Conservation (phyloP, 371 early-diverging fungal species). For the Fennellomyces sp. region DNA sequence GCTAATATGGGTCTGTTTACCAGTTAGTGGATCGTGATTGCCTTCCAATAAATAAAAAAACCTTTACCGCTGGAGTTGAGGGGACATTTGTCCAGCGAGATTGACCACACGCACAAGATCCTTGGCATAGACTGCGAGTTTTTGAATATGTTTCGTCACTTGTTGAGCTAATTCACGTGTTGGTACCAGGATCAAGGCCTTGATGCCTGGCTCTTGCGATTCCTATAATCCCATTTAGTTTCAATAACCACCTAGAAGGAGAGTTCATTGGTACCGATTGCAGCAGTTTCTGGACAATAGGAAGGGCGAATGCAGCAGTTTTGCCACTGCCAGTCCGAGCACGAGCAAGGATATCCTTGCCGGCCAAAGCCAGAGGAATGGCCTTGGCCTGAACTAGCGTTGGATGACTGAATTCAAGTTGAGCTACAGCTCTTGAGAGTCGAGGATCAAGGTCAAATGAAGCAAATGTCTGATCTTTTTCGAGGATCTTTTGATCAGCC, state of each 20-base stretch:
- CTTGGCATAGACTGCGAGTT: conserved; percentile 75
- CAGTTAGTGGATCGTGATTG: not conserved
- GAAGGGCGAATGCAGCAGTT: conserved; percentile 96
- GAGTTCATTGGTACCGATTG: conserved; percentile 31
- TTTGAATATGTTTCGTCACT: conserved; percentile 76
- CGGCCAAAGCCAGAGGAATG: conserved; percentile 95
- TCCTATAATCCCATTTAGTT: not conserved
- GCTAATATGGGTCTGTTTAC: conserved; percentile 74
- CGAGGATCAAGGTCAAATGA: conserved; percentile 84
- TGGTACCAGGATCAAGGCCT: conserved; percentile 86
- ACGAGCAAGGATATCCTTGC: conserved; percentile 96
- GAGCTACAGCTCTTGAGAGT: conserved; percentile 83
- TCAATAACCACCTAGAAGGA: not conserved
- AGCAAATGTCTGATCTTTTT: conserved; percentile 48
- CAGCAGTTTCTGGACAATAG: conserved; percentile 91
- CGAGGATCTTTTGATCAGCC: conserved; percentile 20
- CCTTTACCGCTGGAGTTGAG: conserved; percentile 65
- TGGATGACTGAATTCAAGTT: conserved; percentile 78
- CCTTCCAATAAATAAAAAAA: not conserved
- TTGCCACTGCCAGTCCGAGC: conserved; percentile 99
- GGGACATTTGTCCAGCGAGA: conserved; percentile 68
- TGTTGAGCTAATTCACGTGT: conserved; percentile 97
- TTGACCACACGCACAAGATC: conserved; percentile 71
- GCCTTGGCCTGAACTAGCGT: conserved; percentile 95
- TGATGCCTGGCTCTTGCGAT: conserved; percentile 24